phyloP scores from a whole-genome alignment of 164 flowering plant genomes.

The Liriodendron chinense region DNA sequence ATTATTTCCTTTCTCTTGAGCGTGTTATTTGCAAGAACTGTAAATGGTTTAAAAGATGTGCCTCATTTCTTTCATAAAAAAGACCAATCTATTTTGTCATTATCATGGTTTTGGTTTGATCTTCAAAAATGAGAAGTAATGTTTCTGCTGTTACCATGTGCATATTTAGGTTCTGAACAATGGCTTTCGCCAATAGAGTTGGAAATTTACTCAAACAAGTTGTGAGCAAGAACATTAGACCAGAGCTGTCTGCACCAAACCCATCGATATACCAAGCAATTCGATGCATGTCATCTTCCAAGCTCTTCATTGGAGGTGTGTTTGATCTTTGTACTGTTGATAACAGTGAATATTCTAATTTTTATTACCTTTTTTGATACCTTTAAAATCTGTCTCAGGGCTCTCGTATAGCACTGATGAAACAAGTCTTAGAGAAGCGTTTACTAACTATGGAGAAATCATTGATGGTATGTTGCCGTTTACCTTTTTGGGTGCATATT shows the following conservation, averaged over 20 bases:
- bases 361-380: not conserved
- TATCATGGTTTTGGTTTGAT: not conserved
- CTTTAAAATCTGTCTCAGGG: constrained; percentile 24
- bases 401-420: constrained; percentile 44
- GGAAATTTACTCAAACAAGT: constrained; percentile 42
- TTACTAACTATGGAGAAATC: constrained; percentile 39
- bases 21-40: not conserved
- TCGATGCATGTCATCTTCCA: constrained; percentile 51
- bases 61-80: no score
- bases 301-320: constrained; percentile 55
- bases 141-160: not conserved
- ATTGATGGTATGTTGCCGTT: constrained; percentile 32
- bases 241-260: constrained; percentile 27
- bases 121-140: not conserved
- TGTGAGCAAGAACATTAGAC: constrained; percentile 20
- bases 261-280: constrained; percentile 41
- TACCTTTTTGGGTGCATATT: not conserved
- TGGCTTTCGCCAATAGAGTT: constrained; percentile 45
- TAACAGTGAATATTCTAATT: not conserved
- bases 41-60: no score
- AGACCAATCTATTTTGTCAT: not conserved
- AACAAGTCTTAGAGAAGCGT: constrained; percentile 35
- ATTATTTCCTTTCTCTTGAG: not conserved
- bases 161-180: constrained; percentile 2
- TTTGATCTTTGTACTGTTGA: not conserved